Evolutionary conservation across 2,329 filamentous ascomycete species (phyloP).

Genomic region (Ceratocystis diversiconidia): DNA sequence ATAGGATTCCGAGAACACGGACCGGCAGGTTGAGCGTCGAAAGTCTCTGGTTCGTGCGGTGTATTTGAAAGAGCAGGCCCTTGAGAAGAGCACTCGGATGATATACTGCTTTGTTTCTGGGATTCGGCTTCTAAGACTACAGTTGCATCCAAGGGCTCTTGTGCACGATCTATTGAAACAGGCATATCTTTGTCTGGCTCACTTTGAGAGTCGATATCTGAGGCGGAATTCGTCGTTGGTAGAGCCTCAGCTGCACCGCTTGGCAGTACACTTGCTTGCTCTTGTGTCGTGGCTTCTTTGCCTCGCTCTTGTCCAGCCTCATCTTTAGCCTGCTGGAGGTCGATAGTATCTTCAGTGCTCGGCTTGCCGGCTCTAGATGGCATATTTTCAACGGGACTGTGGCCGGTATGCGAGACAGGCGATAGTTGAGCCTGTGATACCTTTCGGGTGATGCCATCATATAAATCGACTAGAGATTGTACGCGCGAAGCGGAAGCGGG

Average conservation of each 20-base stretch:
- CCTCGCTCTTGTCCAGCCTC: neutral
- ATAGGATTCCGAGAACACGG: neutral
- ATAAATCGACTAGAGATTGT: slow-evolving; percentile 37
- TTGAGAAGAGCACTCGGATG: neutral
- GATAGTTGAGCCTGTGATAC: slow-evolving; percentile 1
- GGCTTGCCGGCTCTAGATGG: neutral
- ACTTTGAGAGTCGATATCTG: neutral
- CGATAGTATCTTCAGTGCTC: neutral
- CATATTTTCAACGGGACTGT: neutral
- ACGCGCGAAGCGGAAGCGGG: slow-evolving; percentile 23
- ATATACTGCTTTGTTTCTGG: neutral
- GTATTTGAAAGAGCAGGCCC: neutral
- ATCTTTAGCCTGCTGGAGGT: neutral
- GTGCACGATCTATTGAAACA: neutral
- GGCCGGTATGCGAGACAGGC: neutral
- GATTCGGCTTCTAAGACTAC: neutral
- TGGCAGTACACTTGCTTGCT: neutral
- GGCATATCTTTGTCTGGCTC: neutral
- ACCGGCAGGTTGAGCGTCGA: neutral
- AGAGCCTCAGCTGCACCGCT: neutral
- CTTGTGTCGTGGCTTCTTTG: neutral
- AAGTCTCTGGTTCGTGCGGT: neutral
- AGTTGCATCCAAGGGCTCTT: neutral
- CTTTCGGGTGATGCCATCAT: slow-evolving; percentile 31
- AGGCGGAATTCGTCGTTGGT: neutral